Conservation (phyloP, 2,329 filamentous ascomycete genomes). For the Epichloe glyceriae region DNA sequence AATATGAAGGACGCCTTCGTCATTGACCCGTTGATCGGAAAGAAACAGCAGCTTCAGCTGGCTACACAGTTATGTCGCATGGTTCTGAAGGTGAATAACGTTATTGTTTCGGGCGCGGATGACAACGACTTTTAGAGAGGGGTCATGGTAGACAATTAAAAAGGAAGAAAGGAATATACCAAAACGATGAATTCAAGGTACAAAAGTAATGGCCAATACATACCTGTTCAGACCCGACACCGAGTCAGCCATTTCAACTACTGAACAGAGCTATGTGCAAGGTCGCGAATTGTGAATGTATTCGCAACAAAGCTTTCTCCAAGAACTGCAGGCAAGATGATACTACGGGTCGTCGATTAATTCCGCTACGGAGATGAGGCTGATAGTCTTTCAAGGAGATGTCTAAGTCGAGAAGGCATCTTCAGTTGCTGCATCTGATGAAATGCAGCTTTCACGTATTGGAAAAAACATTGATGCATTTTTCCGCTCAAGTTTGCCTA, state of each 20-base stretch:
- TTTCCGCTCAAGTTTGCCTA: constrained; percentile 17
- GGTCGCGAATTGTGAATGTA: no score
- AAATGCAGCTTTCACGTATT: constrained; percentile 7
- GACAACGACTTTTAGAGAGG: constrained; percentile 67
- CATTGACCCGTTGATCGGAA: constrained; percentile 95
- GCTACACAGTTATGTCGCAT: constrained; percentile 96
- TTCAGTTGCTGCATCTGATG: constrained; percentile 9
- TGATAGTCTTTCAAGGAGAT: constrained; percentile 11
- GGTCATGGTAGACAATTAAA: constrained; percentile 4
- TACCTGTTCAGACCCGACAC: constrained; percentile 2
- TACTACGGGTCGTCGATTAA: no score
- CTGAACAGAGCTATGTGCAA: no score
- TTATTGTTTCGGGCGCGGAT: constrained; percentile 79
- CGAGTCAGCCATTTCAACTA: neutral
- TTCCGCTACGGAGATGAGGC: no score
- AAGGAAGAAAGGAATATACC: constrained; percentile 10
- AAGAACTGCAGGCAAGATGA: no score
- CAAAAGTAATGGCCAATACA: constrained; percentile 6
- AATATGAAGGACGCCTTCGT: constrained; percentile 98
- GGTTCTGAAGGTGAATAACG: constrained; percentile 95
- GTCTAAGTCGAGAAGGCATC: constrained; percentile 17
- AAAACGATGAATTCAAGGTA: constrained; percentile 9
- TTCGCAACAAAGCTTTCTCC: no score
- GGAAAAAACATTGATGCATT: constrained; percentile 11
- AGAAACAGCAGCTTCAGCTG: constrained; percentile 91